Conservation (phyloP, 805 yeast species). For the Saccharomycopsis malanga region DNA sequence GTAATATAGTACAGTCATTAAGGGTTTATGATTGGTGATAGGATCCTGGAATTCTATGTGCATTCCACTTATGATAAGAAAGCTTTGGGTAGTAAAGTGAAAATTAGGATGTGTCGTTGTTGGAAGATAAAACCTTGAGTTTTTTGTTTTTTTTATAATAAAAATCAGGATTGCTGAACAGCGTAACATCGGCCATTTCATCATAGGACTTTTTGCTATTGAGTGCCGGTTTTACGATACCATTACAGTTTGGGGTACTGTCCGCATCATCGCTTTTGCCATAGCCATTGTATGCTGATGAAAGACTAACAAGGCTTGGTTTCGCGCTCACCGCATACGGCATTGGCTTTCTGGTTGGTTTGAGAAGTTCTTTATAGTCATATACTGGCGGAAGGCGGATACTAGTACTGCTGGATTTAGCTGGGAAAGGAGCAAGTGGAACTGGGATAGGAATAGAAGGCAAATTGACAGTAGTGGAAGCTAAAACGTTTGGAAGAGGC, state of each 20-base stretch:
- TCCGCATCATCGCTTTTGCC: not conserved
- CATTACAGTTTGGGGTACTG: not conserved
- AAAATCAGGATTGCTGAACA: not conserved
- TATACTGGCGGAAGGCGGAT: not conserved
- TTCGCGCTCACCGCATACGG: not conserved
- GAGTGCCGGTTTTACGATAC: not conserved
- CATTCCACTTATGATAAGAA: no score
- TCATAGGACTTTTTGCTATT: not conserved
- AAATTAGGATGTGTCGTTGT: constrained; percentile 36
- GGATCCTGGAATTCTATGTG: no score
- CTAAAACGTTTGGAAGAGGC: no score
- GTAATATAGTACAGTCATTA: no score
- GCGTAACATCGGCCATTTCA: not conserved
- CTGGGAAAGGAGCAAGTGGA: no score
- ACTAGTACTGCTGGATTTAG: no score
- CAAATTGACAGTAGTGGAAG: not conserved
- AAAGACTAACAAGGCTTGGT: not conserved
- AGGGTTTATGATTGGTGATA: no score
- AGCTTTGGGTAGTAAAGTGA: constrained; percentile 34
- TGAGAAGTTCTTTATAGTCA: not conserved
- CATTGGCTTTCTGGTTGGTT: not conserved
- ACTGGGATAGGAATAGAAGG: no score
- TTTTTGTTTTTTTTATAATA: not conserved
- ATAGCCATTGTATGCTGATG: not conserved
- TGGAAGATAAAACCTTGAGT: constrained; percentile 3